Conservation (phyloP, 176 grass and related monocot genomes). For the Dendrocalamus sinicus region DNA sequence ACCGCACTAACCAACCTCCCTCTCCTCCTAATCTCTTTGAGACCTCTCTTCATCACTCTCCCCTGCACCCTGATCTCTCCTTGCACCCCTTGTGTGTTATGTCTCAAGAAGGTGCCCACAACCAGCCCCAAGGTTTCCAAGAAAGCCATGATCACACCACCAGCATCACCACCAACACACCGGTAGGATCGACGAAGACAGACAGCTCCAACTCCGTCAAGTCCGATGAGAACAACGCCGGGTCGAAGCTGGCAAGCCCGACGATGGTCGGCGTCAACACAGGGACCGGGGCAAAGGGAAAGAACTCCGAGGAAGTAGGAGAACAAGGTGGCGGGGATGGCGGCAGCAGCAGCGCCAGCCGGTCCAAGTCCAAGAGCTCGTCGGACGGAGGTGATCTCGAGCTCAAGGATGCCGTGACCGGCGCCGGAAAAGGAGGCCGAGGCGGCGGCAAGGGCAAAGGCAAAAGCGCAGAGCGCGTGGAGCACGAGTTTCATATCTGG, state of each 20-base stretch:
- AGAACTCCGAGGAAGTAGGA: not conserved
- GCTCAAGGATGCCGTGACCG: not conserved
- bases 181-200: not conserved
- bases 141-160: not conserved
- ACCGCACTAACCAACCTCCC: not conserved
- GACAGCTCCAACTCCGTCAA: not conserved
- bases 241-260: not conserved
- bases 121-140: not conserved
- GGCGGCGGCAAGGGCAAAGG: not conserved
- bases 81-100: not conserved
- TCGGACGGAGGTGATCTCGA: not conserved
- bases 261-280: not conserved
- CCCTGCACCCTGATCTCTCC: not conserved
- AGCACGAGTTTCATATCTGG: slow-evolving; percentile 41
- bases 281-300: not conserved
- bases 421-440: not conserved
- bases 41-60: not conserved
- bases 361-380: not conserved
- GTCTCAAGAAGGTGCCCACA: not conserved
- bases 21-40: not conserved
- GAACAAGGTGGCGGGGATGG: not conserved
- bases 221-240: not conserved
- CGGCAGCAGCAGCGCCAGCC: too few relatives aligned
- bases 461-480: not conserved
- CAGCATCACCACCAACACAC: not conserved